Evolutionary conservation across 148 eudicot genomes (phyloP).

Genomic region (Silene latifolia): DNA sequence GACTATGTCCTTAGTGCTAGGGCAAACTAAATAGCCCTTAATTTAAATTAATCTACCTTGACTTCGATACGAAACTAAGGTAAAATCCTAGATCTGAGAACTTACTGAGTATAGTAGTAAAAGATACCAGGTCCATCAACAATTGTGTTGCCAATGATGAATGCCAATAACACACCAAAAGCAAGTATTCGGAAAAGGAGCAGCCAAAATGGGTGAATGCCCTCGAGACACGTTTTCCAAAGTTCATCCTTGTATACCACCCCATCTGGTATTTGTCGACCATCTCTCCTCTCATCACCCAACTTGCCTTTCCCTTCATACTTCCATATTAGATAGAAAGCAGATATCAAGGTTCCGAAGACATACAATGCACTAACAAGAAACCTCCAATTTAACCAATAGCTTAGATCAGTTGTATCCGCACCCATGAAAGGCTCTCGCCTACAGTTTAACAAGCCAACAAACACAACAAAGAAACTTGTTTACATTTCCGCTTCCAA

Average conservation of each 20-base stretch:
- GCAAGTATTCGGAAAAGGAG: conserved; percentile 60
- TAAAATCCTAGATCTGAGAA: background rate
- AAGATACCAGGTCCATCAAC: conserved; percentile 50
- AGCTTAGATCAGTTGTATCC: conserved; percentile 65
- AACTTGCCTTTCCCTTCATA: conserved; percentile 47
- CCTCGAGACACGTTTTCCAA: conserved; percentile 63
- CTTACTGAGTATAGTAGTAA: conserved; percentile 83
- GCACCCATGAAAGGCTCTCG: conserved; percentile 38
- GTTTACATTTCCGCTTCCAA: background rate
- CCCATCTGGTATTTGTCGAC: conserved; percentile 31
- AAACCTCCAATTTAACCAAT: conserved; percentile 97
- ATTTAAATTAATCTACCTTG: background rate
- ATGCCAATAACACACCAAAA: conserved; percentile 46
- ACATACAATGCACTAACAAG: conserved; percentile 66
- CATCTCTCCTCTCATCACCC: conserved; percentile 27
- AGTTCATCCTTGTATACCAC: conserved; percentile 51
- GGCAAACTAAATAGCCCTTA: background rate
- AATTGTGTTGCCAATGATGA: conserved; percentile 46
- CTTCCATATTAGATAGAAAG: conserved; percentile 54
- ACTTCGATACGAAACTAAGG: background rate
- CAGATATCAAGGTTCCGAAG: conserved; percentile 32
- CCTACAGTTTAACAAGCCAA: conserved; percentile 28
- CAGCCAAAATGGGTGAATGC: conserved; percentile 62
- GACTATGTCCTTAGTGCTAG: background rate
- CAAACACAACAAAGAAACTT: conserved; percentile 1